Percentiles rank a stretch among this genome's conserved stretches.
phyloP scores from a whole-genome alignment of 768 basidiomycete species.

The Hortiboletus flavorubellus region DNA sequence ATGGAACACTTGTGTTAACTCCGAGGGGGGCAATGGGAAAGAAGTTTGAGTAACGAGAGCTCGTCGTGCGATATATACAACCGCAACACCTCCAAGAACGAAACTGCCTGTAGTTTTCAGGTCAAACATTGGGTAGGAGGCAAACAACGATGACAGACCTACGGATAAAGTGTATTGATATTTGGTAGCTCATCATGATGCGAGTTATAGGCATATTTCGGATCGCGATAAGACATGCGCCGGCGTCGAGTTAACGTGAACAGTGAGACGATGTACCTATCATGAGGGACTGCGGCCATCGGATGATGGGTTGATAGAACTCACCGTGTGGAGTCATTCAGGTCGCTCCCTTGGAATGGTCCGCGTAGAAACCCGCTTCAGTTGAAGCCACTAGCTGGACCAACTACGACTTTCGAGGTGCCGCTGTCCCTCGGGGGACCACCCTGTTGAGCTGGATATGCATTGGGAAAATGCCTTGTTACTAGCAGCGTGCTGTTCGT shows the following conservation, averaged over 20 bases:
- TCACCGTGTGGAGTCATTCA: too few species aligned
- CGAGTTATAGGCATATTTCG: too few species aligned
- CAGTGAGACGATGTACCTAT: too few species aligned
- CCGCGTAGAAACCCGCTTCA: too few species aligned
- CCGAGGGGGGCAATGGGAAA: slow-evolving; percentile 5
- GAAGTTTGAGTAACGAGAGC: not conserved
- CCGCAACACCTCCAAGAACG: not conserved
- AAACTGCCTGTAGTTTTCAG: not conserved
- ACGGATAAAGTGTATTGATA: too few species aligned
- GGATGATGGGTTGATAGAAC: too few species aligned
- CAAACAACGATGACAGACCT: not conserved
- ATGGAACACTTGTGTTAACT: not conserved
- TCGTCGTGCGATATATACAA: not conserved
- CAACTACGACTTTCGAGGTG: slow-evolving; percentile 16
- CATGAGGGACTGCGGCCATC: too few species aligned
- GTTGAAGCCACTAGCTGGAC: too few species aligned
- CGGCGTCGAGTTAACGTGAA: too few species aligned
- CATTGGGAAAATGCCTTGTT: slow-evolving; percentile 18
- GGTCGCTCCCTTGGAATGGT: too few species aligned
- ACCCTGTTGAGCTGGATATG: slow-evolving; percentile 22
- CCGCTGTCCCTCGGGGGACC: slow-evolving; percentile 22
- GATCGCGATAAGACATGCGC: too few species aligned
- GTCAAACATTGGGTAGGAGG: not conserved
- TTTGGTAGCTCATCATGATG: too few species aligned
- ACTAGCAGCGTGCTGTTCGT: slow-evolving; percentile 12